Evolutionary conservation across 345 rosid genomes (phyloP), one percentile per base, ranked within the genome.

Genomic region (Gossypium australe): DNA sequence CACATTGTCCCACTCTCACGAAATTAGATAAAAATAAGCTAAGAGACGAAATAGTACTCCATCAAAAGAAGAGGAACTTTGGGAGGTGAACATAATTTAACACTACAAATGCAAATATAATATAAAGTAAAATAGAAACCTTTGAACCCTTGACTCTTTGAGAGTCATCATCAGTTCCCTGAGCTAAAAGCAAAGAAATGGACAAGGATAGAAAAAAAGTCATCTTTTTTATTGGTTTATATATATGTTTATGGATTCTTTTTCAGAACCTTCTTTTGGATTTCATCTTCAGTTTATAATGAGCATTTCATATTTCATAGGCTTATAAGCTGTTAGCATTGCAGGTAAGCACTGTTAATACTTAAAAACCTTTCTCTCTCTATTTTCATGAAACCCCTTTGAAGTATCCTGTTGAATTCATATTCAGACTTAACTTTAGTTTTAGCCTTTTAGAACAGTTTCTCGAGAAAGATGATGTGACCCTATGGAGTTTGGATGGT

Each of bases 1-100:
- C 76, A 34, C 67, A 18, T 52, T 29, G 67, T 65, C 63, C 62
- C 25, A 64, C 29, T 53, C 22, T 53, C 71, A 53, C 62, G 63
- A 52, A 62, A 34, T 38, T 60, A 60, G 27, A 58, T 25, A 3
- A 58, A 57, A 58, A 9, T 27, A 41, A 60, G 72, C 74, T 58
- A 78, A 12, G 44, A 61, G 79, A 79, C 82, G 69, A 79, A 60
- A 66, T 0, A 59, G 79, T 72, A 79, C 77, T 72, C 13, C 55
- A 67, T 78, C 48, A 81, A 81, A 78, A 81, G 79, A 55, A 76
- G 79, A 59, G 77, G n/a, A 27, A 66, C 79, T 75, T 72, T 55
- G 77, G 84, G 77, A 75, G 75, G 11, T 67, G 78, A 29, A 68
- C 72, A 68, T 68, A 24, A 48, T 67, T 67, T 67, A 67, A 48